Percentiles rank a stretch among this genome's conserved stretches.
Evolutionary conservation across 805 yeast species (phyloP).

Genomic region (Zygoascus tannicola): DNA sequence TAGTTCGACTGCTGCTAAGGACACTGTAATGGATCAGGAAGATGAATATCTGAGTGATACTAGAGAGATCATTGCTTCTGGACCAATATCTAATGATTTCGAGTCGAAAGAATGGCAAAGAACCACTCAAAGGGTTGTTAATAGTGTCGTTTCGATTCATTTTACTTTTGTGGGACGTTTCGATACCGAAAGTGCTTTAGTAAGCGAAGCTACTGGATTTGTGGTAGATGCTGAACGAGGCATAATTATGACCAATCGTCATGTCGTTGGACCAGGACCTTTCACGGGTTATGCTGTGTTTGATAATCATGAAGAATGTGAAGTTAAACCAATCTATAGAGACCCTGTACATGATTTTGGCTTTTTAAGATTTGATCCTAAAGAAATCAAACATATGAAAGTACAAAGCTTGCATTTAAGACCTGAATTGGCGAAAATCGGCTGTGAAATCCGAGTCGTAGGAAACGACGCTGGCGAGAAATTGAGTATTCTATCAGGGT

Average conservation of each 20-base stretch:
- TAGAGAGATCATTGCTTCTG: not conserved
- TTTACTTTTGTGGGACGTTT: conserved; percentile 80
- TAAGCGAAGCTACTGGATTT: conserved; percentile 86
- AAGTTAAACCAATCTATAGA: conserved; percentile 74
- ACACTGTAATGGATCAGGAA: not conserved
- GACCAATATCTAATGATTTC: too few species aligned
- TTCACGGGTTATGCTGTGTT: conserved; percentile 86
- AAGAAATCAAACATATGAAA: conserved; percentile 60
- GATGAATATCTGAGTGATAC: not conserved
- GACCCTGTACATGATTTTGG: conserved; percentile 97
- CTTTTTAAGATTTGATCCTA: conserved; percentile 69
- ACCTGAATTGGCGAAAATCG: conserved; percentile 84
- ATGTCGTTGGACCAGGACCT: conserved; percentile 94
- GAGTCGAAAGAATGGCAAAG: conserved; percentile 52
- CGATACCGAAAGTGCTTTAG: conserved; percentile 74
- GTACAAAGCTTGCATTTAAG: conserved; percentile 55
- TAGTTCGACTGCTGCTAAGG: too few species aligned
- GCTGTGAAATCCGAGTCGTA: conserved; percentile 85
- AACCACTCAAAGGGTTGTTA: conserved; percentile 73
- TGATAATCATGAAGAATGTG: conserved; percentile 90
- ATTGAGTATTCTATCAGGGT: conserved; percentile 78
- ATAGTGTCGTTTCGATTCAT: conserved; percentile 81
- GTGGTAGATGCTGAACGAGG: conserved; percentile 80
- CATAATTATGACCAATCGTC: conserved; percentile 81
- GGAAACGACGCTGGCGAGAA: conserved; percentile 98